These are phyloP conservation scores for Diospyros lotus DNA, from an alignment of 148 eudicot species.

Conservation along the genomic window DNA sequence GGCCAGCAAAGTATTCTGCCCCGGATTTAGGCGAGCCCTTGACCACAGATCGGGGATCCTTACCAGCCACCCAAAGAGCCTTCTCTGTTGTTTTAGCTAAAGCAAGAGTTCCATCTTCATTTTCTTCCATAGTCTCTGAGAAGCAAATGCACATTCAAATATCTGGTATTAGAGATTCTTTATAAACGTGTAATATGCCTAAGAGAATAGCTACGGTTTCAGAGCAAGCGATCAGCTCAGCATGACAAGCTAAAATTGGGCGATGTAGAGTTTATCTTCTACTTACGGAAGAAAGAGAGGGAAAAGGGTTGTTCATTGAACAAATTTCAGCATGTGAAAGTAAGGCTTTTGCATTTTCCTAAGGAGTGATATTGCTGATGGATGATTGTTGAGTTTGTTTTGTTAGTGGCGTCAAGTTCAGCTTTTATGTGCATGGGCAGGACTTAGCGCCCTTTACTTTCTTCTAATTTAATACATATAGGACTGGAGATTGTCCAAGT, in stretches of 20 bases:
- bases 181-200: background rate
- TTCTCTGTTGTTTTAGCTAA: constrained; percentile 62
- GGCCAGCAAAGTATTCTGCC: constrained; percentile 61
- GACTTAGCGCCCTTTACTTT: too few species aligned
- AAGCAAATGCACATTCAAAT: constrained; percentile 2
- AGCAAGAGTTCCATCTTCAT: constrained; percentile 45
- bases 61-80: constrained; percentile 49
- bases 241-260: background rate
- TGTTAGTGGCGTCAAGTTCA: too few species aligned
- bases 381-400: too few species aligned
- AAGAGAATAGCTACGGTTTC: background rate
- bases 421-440: too few species aligned
- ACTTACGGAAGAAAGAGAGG: too few species aligned
- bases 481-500: too few species aligned
- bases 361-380: too few species aligned
- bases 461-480: too few species aligned
- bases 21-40: constrained; percentile 64
- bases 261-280: background rate
- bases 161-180: background rate
- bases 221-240: background rate
- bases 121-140: constrained; percentile 36
- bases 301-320: too few species aligned
- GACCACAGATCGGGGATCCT: constrained; percentile 25
- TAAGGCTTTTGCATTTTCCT: too few species aligned
- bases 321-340: too few species aligned